Base-by-base conservation (phyloP, 1,139 yeast species). In the Suhomyces choctaworum region DNA sequence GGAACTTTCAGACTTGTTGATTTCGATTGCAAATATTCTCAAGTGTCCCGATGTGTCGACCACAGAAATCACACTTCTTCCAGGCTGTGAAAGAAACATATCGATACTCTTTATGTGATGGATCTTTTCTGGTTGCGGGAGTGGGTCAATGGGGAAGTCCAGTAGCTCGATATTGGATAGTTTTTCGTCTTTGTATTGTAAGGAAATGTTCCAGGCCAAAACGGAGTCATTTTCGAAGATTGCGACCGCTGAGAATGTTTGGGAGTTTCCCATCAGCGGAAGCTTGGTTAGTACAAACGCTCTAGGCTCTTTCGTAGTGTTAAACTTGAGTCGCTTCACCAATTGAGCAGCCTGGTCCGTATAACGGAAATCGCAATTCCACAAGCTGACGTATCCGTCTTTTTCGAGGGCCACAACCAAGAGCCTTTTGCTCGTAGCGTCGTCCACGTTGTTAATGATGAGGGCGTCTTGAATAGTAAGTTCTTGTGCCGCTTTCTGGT, bases 21-120 rank as follows among this genome's bases (percentile, higher is more conserved):
- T 11, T 15, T 52, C 53, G 7, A 61, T 47, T 0, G 60, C 51
- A 35, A 54, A 58, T 4, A 79, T 69, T 26, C 66, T 63, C n/a
- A 86, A 65, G 3, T 62, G 41, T 1, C 96, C 96, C 0, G 54
- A 47, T 1, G 52, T 49, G 12, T 83, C 76, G 5, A 84, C 77
- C 0, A 80, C 66, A 0, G 89, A 73, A 8, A 88, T 54, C 6
- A 85, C 68, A 42, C 71, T 77, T 39, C 78, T 62, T 40, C 63
- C 77, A 45, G 54, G 70, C 36, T 59, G 62, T 40, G 55, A 52
- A 31, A 62, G 41, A 47, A 64, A 58, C 29, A 70, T 84, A 50
- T 87, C 92, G 13, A 86, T 79, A 0, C 79, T 66, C 1, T 82
- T 70, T 6, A 83, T 75, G 15, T 64, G 57, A 42, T 71, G 70